These are phyloP conservation scores for Rhytidhysteron rufulum DNA, from an alignment of 2,329 filamentous ascomycete species.

Conservation along the genomic window DNA sequence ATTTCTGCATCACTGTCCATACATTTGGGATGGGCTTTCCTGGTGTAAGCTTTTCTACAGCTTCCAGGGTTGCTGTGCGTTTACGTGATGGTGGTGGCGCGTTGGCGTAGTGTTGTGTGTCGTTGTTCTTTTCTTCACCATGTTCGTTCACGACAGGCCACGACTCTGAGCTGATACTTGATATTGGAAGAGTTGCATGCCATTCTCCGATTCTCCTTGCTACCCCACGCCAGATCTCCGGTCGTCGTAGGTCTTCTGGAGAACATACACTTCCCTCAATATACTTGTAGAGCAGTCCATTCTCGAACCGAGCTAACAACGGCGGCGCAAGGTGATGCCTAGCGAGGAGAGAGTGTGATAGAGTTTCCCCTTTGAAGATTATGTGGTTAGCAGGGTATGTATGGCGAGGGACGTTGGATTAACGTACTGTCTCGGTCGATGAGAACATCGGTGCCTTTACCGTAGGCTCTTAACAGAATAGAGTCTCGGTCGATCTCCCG, in stretches of 20 bases:
- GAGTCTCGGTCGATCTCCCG: slow-evolving; percentile 79
- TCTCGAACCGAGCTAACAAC: slow-evolving; percentile 87
- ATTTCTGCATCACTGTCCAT: slow-evolving; percentile 95
- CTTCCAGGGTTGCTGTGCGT: slow-evolving; percentile 31
- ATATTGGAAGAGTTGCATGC: slow-evolving; percentile 70
- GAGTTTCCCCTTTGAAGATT: slow-evolving; percentile 51
- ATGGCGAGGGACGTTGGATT: too few relatives aligned
- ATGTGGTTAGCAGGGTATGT: slow-evolving; percentile 4
- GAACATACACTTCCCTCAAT: slow-evolving; percentile 76
- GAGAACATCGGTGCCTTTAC: slow-evolving; percentile 86
- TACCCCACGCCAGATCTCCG: slow-evolving; percentile 75
- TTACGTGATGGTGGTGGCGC: slow-evolving; percentile 19
- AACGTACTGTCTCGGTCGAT: slow-evolving; percentile 90
- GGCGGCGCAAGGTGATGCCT: slow-evolving; percentile 77
- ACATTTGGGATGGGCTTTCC: slow-evolving; percentile 77
- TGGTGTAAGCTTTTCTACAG: slow-evolving; percentile 47
- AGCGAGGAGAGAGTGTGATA: slow-evolving; percentile 80
- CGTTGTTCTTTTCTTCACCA: slow-evolving; percentile 1
- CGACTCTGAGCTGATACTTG: slow-evolving; percentile 43
- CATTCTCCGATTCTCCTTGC: slow-evolving; percentile 84
- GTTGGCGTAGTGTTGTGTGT: too few relatives aligned
- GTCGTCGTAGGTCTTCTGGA: slow-evolving; percentile 72
- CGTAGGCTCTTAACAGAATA: slow-evolving; percentile 87
- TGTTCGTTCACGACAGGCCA: slow-evolving; percentile 22
- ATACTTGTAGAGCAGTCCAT: slow-evolving; percentile 92